These are phyloP conservation scores for Leptomonas pyrrhocoris DNA, from an alignment of 208 protist species.

Conservation along the genomic window DNA sequence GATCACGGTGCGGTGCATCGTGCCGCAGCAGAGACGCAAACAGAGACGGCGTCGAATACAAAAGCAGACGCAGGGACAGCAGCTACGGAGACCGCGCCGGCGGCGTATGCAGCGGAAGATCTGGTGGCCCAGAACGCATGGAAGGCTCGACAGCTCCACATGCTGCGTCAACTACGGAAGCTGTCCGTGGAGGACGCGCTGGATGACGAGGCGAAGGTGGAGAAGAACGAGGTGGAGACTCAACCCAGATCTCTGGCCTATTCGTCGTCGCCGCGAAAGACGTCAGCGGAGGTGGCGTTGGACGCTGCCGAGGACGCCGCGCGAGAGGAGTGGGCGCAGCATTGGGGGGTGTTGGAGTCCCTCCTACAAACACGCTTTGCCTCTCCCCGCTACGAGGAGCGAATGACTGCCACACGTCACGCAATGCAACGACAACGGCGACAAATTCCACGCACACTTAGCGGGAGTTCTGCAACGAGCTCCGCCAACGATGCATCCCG, in stretches of 20 bases:
- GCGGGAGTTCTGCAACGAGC: background rate
- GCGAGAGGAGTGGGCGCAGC: conserved; percentile 49
- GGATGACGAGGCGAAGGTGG: too few species aligned
- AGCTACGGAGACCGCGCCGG: too few species aligned
- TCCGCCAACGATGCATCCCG: conserved; percentile 1
- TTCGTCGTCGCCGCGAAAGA: background rate
- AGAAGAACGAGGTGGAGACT: background rate
- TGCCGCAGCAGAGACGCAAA: background rate
- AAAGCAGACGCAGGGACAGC: background rate
- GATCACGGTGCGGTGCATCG: too few species aligned
- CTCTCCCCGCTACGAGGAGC: conserved; percentile 13
- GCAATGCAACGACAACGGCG: background rate
- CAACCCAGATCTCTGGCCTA: too few species aligned
- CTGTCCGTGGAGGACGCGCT: conserved; percentile 10
- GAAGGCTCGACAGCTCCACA: conserved; percentile 64
- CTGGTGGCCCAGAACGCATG: conserved; percentile 55
- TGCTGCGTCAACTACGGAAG: conserved; percentile 41
- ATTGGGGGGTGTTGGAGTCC: conserved; percentile 75
- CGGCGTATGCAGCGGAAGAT: conserved; percentile 48
- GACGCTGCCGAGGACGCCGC: conserved; percentile 27
- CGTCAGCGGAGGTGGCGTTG: conserved; percentile 9
- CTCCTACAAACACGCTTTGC: conserved; percentile 62
- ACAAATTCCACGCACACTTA: background rate
- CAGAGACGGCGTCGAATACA: background rate
- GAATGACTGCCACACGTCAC: background rate